These are phyloP conservation scores for Chalciporus chontae DNA, from an alignment of 768 basidiomycete genomes.

Conservation along the genomic window DNA sequence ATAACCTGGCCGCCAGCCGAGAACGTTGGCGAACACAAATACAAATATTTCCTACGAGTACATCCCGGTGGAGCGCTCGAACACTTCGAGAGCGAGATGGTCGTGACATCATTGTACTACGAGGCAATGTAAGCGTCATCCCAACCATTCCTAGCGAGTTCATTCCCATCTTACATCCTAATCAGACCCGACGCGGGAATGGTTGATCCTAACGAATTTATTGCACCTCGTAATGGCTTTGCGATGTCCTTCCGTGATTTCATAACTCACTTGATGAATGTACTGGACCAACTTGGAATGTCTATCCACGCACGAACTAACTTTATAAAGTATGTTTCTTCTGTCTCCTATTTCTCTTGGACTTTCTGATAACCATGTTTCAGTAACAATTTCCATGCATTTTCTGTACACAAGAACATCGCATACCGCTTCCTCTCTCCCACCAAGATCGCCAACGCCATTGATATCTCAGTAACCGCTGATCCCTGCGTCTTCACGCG, in stretches of 20 bases:
- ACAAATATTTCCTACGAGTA: constrained; percentile 80
- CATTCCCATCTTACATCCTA: constrained; percentile 5
- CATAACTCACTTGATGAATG: constrained; percentile 73
- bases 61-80: constrained; percentile 85
- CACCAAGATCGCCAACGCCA: constrained; percentile 74
- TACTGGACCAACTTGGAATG: constrained; percentile 83
- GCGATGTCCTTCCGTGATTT: constrained; percentile 83
- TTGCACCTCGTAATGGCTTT: constrained; percentile 79
- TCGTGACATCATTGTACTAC: constrained; percentile 78
- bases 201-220: constrained; percentile 75
- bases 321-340: constrained; percentile 67
- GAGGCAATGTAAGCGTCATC: constrained; percentile 66
- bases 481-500: constrained; percentile 82
- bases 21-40: constrained; percentile 58
- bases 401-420: constrained; percentile 78
- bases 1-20: constrained; percentile 80
- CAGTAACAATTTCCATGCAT: constrained; percentile 75
- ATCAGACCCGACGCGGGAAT: constrained; percentile 70
- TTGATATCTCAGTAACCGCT: constrained; percentile 80
- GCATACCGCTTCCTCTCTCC: constrained; percentile 88
- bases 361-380: constrained; percentile 1
- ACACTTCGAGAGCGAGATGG: constrained; percentile 81
- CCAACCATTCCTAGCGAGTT: background rate
- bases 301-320: constrained; percentile 77
- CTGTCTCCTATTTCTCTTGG: background rate